Evolutionary conservation across 2,329 filamentous ascomycete genomes (phyloP), one percentile per base, ranked within the genome.

Genomic region (Claviceps arundinis): DNA sequence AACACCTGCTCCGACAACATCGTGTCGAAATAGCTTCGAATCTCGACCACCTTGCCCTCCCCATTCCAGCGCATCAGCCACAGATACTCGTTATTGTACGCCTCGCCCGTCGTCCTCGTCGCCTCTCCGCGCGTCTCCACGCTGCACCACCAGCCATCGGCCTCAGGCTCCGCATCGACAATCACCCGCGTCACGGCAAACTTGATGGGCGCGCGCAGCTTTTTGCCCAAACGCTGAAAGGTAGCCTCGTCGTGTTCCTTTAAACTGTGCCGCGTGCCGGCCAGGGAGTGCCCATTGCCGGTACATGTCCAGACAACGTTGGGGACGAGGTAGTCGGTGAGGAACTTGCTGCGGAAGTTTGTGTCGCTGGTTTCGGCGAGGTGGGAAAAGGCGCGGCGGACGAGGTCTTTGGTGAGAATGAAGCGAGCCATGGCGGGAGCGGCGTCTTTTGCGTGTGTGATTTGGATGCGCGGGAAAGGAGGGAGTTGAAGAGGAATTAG

Each of bases 11-110:
- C 59, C 6, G 58, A 46, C 22, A 59, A 50, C 48, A 57, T 47
- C 2, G 59, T 58, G 17, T 61, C 59, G 19, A 58, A 59, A 42
- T 61, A 61, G 37, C 58, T 60, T 37, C 57, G 52, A 13, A 61
- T 52, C 53, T 61, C 59, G 14, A 55, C 60, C 40, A 61, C 57
- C 50, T 52, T 57, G 40, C 59, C 60, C 38, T 60, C 53, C 4
- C 50, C 53, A 42, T 59, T 52, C 55, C 56, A 62, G 40, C 59
- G 52, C 50, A 56, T 59, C 44, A 61, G 50, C 59, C 58, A 59
- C 8, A 56, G 17, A 44, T 61, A 61, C 51, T 61, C 60, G 37
- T 62, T 59, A 50, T 59, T 55, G 44, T 62, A 62, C 13, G 50
- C 30, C 50, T 56, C 38, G 14, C 59, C 59, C 7, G 52, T 55